Evolutionary conservation across 148 eudicot genomes (phyloP).

Genomic region (Camellia sinensis): DNA sequence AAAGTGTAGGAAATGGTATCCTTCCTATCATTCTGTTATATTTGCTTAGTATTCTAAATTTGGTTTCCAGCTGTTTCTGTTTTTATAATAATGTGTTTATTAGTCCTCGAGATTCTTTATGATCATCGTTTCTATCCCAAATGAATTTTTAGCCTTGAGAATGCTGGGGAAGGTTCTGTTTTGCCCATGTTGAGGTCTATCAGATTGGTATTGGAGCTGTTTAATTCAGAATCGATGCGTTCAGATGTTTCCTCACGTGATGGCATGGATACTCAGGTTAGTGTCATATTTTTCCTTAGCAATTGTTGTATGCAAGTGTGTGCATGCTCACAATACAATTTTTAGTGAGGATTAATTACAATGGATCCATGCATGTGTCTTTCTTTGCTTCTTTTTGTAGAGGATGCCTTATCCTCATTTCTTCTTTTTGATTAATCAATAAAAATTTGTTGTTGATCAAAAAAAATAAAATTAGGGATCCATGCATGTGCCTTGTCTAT

Average conservation of each 20-base stretch:
- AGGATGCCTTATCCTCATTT: no score
- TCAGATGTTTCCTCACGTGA: constrained; percentile 41
- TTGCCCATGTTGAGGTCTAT: constrained; percentile 87
- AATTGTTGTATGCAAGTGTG: not conserved
- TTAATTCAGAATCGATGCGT: constrained; percentile 35
- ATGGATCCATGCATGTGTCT: not conserved
- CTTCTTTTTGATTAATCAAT: no score
- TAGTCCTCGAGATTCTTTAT: not conserved
- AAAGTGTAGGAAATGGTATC: not conserved
- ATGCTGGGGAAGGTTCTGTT: constrained; percentile 87
- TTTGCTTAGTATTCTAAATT: not conserved
- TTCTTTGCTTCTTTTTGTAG: not conserved
- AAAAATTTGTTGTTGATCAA: no score
- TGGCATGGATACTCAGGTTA: constrained; percentile 66
- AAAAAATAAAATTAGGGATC: not conserved
- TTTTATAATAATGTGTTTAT: not conserved
- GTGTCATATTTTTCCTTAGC: constrained; percentile 14
- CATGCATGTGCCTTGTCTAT: not conserved
- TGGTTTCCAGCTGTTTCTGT: not conserved
- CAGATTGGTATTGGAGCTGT: constrained; percentile 69
- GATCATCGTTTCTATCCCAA: constrained; percentile 6
- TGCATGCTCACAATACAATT: not conserved
- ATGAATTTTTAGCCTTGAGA: constrained; percentile 71
- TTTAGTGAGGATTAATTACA: not conserved
- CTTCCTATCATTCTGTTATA: not conserved